Evolutionary conservation across 331 rosid genomes (phyloP).

Genomic region (Prunus yedoensis): DNA sequence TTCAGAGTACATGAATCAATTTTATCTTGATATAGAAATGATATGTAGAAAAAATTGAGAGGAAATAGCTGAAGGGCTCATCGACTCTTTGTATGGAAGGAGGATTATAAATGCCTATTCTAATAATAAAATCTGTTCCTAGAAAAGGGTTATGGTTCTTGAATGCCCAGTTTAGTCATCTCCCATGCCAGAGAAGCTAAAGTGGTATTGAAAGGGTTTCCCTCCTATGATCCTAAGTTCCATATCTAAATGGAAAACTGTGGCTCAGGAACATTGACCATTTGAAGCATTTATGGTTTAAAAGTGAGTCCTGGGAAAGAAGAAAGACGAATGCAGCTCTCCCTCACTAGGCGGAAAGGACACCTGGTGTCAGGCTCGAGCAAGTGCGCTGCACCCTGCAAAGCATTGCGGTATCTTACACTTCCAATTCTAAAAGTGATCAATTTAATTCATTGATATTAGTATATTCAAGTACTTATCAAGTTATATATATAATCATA

Average conservation of each 20-base stretch:
- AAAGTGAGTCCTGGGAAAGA: conserved; percentile 25
- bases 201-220: not conserved
- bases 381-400: conserved; percentile 38
- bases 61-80: not conserved
- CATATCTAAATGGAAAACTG: conserved; percentile 22
- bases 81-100: not conserved
- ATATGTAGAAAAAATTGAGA: not conserved
- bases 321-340: conserved; percentile 22
- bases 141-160: conserved; percentile 1
- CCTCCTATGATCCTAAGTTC: not conserved
- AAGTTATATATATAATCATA: conserved; percentile 14
- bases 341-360: conserved; percentile 29
- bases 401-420: conserved; percentile 32
- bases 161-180: not conserved
- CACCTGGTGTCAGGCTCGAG: conserved; percentile 35
- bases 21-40: not conserved
- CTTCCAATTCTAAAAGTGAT: conserved; percentile 20
- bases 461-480: conserved; percentile 14
- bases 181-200: not conserved
- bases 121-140: not conserved
- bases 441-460: conserved; percentile 18
- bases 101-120: not conserved
- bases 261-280: conserved; percentile 4
- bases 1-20: not conserved
- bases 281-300: not conserved